These are phyloP conservation scores for Tarenaya hassleriana DNA, from an alignment of 345 rosid genomes.

Conservation along the genomic window DNA sequence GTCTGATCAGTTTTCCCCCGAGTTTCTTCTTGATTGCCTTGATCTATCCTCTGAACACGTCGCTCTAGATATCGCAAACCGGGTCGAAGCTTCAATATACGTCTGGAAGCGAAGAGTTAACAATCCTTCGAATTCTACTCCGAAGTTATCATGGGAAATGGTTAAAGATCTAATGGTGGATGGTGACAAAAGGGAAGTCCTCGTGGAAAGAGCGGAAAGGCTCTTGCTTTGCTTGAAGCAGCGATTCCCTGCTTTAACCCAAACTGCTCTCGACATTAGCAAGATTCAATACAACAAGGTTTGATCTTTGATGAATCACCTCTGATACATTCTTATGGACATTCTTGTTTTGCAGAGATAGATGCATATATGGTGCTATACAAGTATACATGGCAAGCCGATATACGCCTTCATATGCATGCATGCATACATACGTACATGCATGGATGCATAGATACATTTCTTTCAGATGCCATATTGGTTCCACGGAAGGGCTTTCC, in stretches of 20 bases:
- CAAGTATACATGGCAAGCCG: neutral
- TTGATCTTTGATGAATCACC: too few species aligned
- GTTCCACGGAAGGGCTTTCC: constrained; percentile 11
- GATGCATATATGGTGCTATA: too few species aligned
- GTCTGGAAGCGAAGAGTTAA: constrained; percentile 73
- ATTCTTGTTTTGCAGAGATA: neutral
- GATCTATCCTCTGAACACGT: constrained; percentile 75
- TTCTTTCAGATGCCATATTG: too few species aligned
- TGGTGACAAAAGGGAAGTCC: constrained; percentile 76
- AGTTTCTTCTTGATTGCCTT: constrained; percentile 74
- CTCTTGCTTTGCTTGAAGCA: constrained; percentile 75
- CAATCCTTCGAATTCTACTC: constrained; percentile 42
- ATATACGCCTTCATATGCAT: too few species aligned
- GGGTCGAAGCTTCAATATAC: constrained; percentile 81
- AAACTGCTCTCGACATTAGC: constrained; percentile 80
- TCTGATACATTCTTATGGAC: constrained; percentile 16
- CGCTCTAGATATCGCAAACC: constrained; percentile 85
- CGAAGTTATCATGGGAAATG: constrained; percentile 90
- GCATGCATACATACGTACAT: neutral
- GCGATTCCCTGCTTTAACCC: constrained; percentile 72
- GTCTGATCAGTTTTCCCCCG: constrained; percentile 79
- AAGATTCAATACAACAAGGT: constrained; percentile 76
- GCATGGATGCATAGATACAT: too few species aligned
- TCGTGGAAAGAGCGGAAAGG: constrained; percentile 87
- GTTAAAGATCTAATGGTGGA: constrained; percentile 90